A percentile compares a stretch with the other conserved stretches of the same genome.
phyloP scores from a whole-genome alignment of 2,329 filamentous ascomycete species.

The Chrysoporthe puriensis region DNA sequence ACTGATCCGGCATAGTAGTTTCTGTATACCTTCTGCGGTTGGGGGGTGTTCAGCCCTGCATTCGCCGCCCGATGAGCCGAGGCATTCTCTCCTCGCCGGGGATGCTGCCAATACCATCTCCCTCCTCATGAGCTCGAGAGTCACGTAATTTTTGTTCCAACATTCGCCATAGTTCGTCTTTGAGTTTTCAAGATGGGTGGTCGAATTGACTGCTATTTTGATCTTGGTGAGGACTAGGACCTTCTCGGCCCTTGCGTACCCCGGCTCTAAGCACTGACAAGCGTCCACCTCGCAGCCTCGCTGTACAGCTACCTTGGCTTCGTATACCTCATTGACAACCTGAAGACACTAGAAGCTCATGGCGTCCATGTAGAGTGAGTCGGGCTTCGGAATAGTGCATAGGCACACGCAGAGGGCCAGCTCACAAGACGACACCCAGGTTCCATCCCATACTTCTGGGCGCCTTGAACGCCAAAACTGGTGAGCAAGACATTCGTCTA shows the following conservation, averaged over 20 bases:
- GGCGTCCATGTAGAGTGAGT: constrained; percentile 68
- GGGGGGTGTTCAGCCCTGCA: background rate
- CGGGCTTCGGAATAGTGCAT: background rate
- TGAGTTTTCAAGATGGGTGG: constrained; percentile 52
- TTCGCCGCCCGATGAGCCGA: constrained; percentile 16
- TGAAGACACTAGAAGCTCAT: constrained; percentile 57
- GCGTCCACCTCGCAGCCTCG: constrained; percentile 56
- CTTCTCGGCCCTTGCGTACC: background rate
- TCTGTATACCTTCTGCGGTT: background rate
- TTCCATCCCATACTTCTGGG: constrained; percentile 74
- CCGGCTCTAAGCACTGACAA: constrained; percentile 7
- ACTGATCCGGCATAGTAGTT: constrained; percentile 14
- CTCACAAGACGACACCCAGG: constrained; percentile 42
- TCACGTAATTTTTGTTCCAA: background rate
- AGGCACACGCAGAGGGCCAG: background rate
- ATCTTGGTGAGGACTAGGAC: constrained; percentile 58
- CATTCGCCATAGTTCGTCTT: background rate
- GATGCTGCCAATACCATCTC: background rate
- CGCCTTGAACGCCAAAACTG: constrained; percentile 64
- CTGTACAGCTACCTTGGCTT: constrained; percentile 62
- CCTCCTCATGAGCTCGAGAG: background rate
- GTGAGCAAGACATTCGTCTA: constrained; percentile 40
- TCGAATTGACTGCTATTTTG: constrained; percentile 68
- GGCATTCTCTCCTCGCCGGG: background rate
- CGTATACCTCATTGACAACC: constrained; percentile 60